Evolutionary conservation across 352 stramenopile genomes (phyloP).

Genomic region (Phytophthora syringae): DNA sequence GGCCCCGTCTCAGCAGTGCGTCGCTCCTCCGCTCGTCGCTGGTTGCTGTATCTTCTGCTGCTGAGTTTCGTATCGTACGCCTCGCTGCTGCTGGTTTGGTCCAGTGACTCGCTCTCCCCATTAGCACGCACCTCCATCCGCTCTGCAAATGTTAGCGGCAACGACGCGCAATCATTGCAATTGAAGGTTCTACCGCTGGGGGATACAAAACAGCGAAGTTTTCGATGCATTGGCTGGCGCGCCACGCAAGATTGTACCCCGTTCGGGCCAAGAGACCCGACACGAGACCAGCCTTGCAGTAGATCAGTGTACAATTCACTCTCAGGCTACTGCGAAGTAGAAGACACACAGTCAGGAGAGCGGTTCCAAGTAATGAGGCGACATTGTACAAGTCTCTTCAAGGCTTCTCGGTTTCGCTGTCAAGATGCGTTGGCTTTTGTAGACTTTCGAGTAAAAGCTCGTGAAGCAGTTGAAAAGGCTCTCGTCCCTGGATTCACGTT

Average conservation of each 20-base stretch:
- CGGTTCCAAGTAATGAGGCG: constrained; percentile 37
- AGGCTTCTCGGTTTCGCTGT: constrained; percentile 37
- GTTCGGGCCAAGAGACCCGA: constrained; percentile 16
- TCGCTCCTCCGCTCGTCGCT: constrained; percentile 5
- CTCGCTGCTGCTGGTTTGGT: constrained; percentile 24
- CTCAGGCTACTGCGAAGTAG: constrained; percentile 52
- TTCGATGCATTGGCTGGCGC: constrained; percentile 34
- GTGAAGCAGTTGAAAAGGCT: constrained; percentile 19
- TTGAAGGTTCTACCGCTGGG: constrained; percentile 19
- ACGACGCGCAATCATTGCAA: not conserved
- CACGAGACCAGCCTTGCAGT: constrained; percentile 18
- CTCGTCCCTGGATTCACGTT: constrained; percentile 23
- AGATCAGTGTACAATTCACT: constrained; percentile 20
- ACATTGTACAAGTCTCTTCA: constrained; percentile 34
- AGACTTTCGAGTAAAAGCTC: constrained; percentile 29
- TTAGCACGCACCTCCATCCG: not conserved
- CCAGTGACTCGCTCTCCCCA: constrained; percentile 8
- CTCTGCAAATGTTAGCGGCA: not conserved
- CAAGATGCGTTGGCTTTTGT: constrained; percentile 45
- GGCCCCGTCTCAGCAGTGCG: too few relatives aligned
- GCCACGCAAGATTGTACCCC: constrained; percentile 27
- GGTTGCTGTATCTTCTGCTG: constrained; percentile 13
- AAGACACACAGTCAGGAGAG: constrained; percentile 30
- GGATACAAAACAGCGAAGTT: constrained; percentile 5
- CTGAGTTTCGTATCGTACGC: constrained; percentile 13